Conservation (phyloP, 192 early-diverging fungal genomes). For the Gigaspora rosea region DNA sequence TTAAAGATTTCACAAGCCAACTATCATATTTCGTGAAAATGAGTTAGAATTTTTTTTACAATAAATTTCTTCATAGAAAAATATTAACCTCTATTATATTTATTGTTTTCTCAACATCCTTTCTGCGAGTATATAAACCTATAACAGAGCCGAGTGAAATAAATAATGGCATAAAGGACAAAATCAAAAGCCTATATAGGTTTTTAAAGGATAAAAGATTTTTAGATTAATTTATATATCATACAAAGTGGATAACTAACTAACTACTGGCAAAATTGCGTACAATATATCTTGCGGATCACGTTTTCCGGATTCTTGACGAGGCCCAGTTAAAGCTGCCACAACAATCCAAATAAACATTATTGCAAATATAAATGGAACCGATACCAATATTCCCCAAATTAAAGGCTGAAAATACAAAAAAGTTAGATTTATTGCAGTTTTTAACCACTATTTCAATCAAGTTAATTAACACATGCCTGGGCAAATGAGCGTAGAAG, state of each 20-base stretch:
- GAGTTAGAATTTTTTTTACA: no score
- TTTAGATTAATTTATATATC: no score
- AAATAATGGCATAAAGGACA: slow-evolving; percentile 57
- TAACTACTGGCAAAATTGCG: neutral
- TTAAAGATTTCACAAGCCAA: slow-evolving; percentile 72
- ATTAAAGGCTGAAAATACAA: slow-evolving; percentile 31
- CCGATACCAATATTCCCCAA: slow-evolving; percentile 50
- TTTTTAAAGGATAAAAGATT: no score
- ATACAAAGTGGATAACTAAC: no score
- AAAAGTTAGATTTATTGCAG: no score
- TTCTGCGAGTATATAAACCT: slow-evolving; percentile 41
- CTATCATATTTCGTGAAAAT: slow-evolving; percentile 35
- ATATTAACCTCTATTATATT: no score
- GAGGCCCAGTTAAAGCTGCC: slow-evolving; percentile 48
- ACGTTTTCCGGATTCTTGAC: slow-evolving; percentile 35
- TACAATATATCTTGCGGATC: slow-evolving; percentile 48
- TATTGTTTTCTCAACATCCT: slow-evolving; percentile 51
- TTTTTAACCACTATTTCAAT: no score
- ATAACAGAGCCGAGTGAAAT: slow-evolving; percentile 42
- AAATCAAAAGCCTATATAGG: slow-evolving; percentile 2
- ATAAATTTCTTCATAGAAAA: no score
- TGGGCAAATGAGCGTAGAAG: slow-evolving; percentile 42
- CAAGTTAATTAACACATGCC: slow-evolving; percentile 24
- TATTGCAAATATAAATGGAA: slow-evolving; percentile 43
- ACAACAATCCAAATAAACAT: slow-evolving; percentile 58